These are phyloP conservation scores for Fomitopsis pinicola DNA, from an alignment of 1,284 basidiomycete species.

Conservation along the genomic window DNA sequence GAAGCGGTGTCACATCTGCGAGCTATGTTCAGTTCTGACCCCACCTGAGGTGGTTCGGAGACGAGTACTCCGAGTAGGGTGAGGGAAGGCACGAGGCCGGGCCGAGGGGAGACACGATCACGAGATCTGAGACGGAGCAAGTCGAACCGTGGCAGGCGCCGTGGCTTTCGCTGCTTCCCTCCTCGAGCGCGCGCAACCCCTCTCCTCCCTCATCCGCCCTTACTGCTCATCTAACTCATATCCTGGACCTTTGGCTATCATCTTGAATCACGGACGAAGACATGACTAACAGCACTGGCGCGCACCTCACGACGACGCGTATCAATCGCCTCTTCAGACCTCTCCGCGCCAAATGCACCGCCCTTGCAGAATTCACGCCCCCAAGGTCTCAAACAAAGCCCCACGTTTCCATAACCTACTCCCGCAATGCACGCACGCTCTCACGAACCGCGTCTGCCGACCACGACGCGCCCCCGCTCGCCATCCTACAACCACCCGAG, in stretches of 20 bases:
- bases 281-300: constrained; percentile 2
- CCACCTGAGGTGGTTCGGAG: no score
- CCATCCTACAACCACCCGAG: constrained; percentile 34
- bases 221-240: not conserved
- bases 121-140: not conserved
- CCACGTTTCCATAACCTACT: constrained; percentile 23
- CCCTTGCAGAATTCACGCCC: constrained; percentile 28
- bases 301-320: constrained; percentile 36
- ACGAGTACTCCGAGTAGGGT: no score
- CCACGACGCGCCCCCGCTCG: constrained; percentile 31
- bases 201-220: not conserved
- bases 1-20: no score
- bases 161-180: not conserved
- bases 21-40: no score
- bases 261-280: not conserved
- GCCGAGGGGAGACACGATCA: not conserved
- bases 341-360: constrained; percentile 46
- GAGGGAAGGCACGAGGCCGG: no score
- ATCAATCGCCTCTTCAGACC: constrained; percentile 51
- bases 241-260: not conserved
- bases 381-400: constrained; percentile 15
- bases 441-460: constrained; percentile 2
- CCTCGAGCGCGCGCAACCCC: not conserved
- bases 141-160: not conserved
- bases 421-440: constrained; percentile 2